Evolutionary conservation across 2,329 filamentous ascomycete genomes (phyloP).

Genomic region (Colletotrichum brevisporum): DNA sequence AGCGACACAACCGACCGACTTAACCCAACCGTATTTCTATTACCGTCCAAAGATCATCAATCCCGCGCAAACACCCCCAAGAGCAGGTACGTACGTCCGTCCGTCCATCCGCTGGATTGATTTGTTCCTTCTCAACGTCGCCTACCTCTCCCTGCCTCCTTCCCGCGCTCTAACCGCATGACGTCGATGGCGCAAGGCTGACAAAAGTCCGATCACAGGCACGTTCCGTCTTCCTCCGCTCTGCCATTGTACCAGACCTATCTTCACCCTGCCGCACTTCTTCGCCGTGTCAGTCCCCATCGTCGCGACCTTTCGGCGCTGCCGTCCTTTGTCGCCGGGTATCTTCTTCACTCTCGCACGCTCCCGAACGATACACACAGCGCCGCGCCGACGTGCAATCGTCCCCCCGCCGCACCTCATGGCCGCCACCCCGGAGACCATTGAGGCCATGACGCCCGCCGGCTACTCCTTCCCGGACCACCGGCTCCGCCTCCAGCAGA

Average conservation of each 20-base stretch:
- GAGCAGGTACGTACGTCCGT: too few relatives aligned
- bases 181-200: conserved; percentile 39
- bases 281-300: too few relatives aligned
- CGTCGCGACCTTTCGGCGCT: conserved; percentile 18
- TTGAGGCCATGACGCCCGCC: conserved; percentile 41
- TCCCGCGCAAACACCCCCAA: not conserved
- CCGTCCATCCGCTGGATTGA: not conserved
- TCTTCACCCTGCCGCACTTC: too few relatives aligned
- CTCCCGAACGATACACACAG: not conserved
- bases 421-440: conserved; percentile 39
- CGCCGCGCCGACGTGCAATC: not conserved
- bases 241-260: too few relatives aligned
- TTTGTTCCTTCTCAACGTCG: not conserved
- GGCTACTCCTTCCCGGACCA: conserved; percentile 73
- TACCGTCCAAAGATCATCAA: conserved; percentile 5
- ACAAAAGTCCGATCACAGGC: conserved; percentile 23
- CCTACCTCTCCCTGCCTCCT: not conserved
- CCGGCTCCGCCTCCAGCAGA: conserved; percentile 70
- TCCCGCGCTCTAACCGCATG: conserved; percentile 7
- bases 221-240: conserved; percentile 35
- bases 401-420: conserved; percentile 21
- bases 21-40: not conserved
- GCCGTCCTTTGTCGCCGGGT: too few relatives aligned
- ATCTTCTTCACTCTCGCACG: not conserved
- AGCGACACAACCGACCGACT: not conserved